These are phyloP conservation scores for Dissoconium aciculare DNA, from an alignment of 2,329 filamentous ascomycete genomes.

Conservation along the genomic window DNA sequence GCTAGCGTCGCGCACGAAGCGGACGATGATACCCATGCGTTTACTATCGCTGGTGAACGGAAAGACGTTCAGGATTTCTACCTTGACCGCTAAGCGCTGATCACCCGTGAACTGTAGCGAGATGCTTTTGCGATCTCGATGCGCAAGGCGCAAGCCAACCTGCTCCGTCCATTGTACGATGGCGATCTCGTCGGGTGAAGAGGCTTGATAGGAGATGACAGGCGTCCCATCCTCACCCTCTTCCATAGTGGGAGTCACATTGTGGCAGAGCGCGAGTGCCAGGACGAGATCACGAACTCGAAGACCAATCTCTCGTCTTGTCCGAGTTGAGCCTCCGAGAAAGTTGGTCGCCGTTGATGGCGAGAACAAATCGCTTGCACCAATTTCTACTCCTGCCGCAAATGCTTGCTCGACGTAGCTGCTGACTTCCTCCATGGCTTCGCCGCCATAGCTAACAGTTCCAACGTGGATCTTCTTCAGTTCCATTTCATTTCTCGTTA, in stretches of 20 bases:
- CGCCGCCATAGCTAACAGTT: slow-evolving; percentile 93
- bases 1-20: slow-evolving; percentile 47
- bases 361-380: slow-evolving; percentile 44
- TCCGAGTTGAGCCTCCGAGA: slow-evolving; percentile 48
- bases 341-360: slow-evolving; percentile 55
- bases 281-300: slow-evolving; percentile 86
- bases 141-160: slow-evolving; percentile 69
- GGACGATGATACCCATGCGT: slow-evolving; percentile 91
- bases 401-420: slow-evolving; percentile 80
- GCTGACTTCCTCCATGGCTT: slow-evolving; percentile 94
- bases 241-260: slow-evolving; percentile 84
- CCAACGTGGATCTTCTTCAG: slow-evolving; percentile 98
- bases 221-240: slow-evolving; percentile 57
- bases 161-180: slow-evolving; percentile 93
- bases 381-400: slow-evolving; percentile 28
- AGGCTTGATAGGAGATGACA: slow-evolving; percentile 83
- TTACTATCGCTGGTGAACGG: slow-evolving; percentile 97
- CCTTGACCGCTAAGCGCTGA: slow-evolving; percentile 61
- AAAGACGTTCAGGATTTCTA: slow-evolving; percentile 83
- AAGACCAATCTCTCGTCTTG: slow-evolving; percentile 80
- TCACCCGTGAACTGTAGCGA: slow-evolving; percentile 62
- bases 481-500: slow-evolving; percentile 74
- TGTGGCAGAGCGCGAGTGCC: slow-evolving; percentile 85
- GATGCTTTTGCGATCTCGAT: slow-evolving; percentile 79
- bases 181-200: slow-evolving; percentile 93